Percentiles rank a stretch among this genome's conserved stretches.
These are phyloP conservation scores for Suillus subalutaceus DNA, from an alignment of 768 basidiomycete genomes.

Conservation along the genomic window DNA sequence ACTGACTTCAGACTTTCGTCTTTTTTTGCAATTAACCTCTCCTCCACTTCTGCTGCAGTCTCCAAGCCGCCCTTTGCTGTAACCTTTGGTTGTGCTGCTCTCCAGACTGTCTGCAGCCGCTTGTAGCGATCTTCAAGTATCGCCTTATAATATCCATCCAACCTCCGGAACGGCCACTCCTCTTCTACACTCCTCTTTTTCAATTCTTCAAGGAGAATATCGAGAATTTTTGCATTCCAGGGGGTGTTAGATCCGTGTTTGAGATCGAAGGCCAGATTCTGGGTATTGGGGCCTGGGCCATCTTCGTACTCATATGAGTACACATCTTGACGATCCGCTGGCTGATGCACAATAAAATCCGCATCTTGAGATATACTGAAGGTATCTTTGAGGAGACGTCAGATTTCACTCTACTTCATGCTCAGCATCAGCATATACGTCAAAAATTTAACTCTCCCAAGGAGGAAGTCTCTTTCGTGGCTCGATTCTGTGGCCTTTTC, in stretches of 20 bases:
- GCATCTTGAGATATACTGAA: too few species aligned
- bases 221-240: background rate
- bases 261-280: slow-evolving; percentile 13
- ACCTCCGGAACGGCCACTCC: slow-evolving; percentile 8
- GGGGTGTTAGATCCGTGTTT: background rate
- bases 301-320: too few species aligned
- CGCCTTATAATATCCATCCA: background rate
- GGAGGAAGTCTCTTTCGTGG: background rate
- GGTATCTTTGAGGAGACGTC: too few species aligned
- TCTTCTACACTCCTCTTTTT: background rate
- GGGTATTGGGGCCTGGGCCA: slow-evolving; percentile 4
- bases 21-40: background rate
- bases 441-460: background rate
- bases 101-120: slow-evolving; percentile 8
- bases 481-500: background rate
- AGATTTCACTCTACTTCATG: too few species aligned
- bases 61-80: slow-evolving; percentile 1
- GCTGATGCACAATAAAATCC: too few species aligned
- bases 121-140: slow-evolving; percentile 11
- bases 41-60: slow-evolving; percentile 8
- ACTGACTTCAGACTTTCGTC: too few species aligned
- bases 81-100: slow-evolving; percentile 9
- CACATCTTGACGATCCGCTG: too few species aligned
- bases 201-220: slow-evolving; percentile 5
- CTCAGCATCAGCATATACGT: background rate